A percentile compares a stretch with the other conserved stretches of the same genome.
Evolutionary conservation across 2,329 filamentous ascomycete genomes (phyloP).

Genomic region (Xylariaceae sp.): DNA sequence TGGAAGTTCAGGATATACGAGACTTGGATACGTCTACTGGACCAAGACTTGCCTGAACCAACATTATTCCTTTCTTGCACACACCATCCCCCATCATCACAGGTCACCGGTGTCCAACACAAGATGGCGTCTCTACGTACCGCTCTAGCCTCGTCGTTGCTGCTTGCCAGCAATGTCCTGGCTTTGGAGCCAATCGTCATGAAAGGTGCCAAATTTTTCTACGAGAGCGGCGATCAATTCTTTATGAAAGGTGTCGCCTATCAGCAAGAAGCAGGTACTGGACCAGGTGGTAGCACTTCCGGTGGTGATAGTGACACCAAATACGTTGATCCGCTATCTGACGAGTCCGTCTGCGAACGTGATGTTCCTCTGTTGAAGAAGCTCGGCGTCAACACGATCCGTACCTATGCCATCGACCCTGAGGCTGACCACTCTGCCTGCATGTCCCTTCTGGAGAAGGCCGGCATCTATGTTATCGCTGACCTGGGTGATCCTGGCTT

Average conservation of each 20-base stretch:
- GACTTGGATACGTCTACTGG: no score
- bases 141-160: conserved; percentile 22
- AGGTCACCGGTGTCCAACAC: no score
- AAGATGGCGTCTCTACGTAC: conserved; percentile 25
- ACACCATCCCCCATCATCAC: no score
- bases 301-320: no score
- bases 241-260: conserved; percentile 75
- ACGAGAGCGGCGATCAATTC: conserved; percentile 48
- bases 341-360: conserved; percentile 58
- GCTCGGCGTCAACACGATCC: conserved; percentile 69
- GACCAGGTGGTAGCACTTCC: conserved; percentile 27
- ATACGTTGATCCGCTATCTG: conserved; percentile 67
- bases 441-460: conserved; percentile 64
- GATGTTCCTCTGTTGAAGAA: conserved; percentile 65
- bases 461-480: conserved; percentile 74
- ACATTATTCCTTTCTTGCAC: no score
- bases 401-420: conserved; percentile 73
- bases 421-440: conserved; percentile 62
- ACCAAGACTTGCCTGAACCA: no score
- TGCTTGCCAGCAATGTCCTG: conserved; percentile 22
- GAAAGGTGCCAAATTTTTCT: conserved; percentile 57
- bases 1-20: no score
- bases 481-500: conserved; percentile 66
- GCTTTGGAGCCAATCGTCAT: conserved; percentile 28
- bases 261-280: conserved; percentile 56